Conservation (phyloP, 441 rosid species). For the Bruguiera hainesii region DNA sequence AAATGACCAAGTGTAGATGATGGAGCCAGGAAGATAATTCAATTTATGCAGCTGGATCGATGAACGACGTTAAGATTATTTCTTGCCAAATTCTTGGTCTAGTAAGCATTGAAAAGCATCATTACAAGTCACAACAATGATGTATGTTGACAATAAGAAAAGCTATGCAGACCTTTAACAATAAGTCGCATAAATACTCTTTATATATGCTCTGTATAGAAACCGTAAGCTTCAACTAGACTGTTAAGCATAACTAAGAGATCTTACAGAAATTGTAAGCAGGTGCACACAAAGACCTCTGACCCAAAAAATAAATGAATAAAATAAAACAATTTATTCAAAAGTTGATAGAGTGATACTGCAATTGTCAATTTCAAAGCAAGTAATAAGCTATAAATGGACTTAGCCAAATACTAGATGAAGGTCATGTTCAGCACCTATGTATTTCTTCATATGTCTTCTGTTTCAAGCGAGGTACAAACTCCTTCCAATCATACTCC, state of each 20-base stretch:
- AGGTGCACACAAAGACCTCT: not conserved
- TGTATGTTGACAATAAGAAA: not conserved
- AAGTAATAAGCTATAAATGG: not conserved
- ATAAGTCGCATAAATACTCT: not conserved
- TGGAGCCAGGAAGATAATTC: conserved; percentile 1
- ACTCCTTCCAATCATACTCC: conserved; percentile 91
- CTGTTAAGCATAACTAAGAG: not conserved
- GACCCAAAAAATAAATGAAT: no score
- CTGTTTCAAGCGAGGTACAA: conserved; percentile 81
- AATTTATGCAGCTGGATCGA: not conserved
- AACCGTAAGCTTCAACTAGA: no score
- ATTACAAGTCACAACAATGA: not conserved
- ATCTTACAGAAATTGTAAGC: not conserved
- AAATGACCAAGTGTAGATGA: not conserved
- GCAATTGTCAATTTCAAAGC: not conserved
- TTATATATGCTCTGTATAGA: not conserved
- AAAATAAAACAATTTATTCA: not conserved
- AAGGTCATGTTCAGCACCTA: conserved; percentile 43
- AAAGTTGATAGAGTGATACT: not conserved
- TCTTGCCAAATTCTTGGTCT: not conserved
- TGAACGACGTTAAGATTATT: not conserved
- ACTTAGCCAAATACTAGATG: conserved; percentile 16
- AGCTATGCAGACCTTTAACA: not conserved
- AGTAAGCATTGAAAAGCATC: not conserved
- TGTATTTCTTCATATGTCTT: conserved; percentile 84